Evolutionary conservation across 2,329 filamentous ascomycete species (phyloP).

Genomic region (Pseudocercospora crystallina): DNA sequence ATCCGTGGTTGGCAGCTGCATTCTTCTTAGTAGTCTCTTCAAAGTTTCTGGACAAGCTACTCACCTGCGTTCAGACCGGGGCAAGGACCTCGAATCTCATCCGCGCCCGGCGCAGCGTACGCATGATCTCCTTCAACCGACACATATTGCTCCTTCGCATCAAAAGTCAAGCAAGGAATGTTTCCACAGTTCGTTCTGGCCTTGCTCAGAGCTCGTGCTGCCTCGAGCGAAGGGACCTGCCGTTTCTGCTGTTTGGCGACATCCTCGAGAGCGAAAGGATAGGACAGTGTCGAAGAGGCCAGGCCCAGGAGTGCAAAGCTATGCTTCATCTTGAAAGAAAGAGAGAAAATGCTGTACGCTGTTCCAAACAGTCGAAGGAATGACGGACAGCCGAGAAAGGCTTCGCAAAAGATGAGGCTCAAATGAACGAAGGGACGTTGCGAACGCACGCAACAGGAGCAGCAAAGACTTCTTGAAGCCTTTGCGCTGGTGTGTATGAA

Average conservation of each 20-base stretch:
- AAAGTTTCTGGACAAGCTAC: not conserved
- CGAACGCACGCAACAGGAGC: not conserved
- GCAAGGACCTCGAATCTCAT: slow-evolving; percentile 17
- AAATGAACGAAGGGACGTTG: not conserved
- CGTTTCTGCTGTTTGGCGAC: not conserved
- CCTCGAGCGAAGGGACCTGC: slow-evolving; percentile 1
- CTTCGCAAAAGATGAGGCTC: not conserved
- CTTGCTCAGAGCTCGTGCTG: slow-evolving; percentile 6
- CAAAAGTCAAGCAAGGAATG: slow-evolving; percentile 15
- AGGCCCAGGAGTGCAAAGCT: slow-evolving; percentile 4
- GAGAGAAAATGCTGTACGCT: too few species aligned
- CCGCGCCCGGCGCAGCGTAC: slow-evolving; percentile 6
- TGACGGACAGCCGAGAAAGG: too few species aligned
- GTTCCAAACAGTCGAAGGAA: too few species aligned
- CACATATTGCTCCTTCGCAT: slow-evolving; percentile 14
- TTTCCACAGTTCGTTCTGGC: slow-evolving; percentile 15
- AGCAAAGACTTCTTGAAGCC: not conserved
- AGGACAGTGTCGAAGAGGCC: slow-evolving; percentile 1
- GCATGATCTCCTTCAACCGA: slow-evolving; percentile 14
- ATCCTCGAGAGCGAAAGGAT: slow-evolving; percentile 7
- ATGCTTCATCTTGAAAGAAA: slow-evolving; percentile 4
- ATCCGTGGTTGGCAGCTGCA: slow-evolving; percentile 29
- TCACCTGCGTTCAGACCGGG: slow-evolving; percentile 18
- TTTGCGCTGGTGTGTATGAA: not conserved
- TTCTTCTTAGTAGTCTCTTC: slow-evolving; percentile 9